phyloP scores from a whole-genome alignment of 176 grass and related monocot species.

The Alopecurus myosuroides region DNA sequence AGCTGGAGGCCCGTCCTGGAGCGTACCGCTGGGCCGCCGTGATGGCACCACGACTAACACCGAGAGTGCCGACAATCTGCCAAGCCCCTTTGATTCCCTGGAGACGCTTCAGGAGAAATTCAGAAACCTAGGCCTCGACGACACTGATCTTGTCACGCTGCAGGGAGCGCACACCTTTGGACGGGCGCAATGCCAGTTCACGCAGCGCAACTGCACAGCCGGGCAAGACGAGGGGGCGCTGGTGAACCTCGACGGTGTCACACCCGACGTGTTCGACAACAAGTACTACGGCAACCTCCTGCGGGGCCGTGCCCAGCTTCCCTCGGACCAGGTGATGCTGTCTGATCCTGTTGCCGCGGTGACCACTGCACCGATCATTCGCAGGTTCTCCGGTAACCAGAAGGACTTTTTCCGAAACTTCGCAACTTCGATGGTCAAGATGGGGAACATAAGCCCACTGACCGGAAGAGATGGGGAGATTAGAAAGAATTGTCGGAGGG shows the following conservation, averaged over 20 bases:
- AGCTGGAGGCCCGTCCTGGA: too few relatives aligned
- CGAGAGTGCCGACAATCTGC: too few relatives aligned
- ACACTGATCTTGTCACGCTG: conserved; percentile 9
- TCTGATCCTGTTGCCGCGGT: not conserved
- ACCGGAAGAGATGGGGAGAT: conserved; percentile 40
- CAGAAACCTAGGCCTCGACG: conserved; percentile 19
- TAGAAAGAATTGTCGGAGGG: conserved; percentile 34
- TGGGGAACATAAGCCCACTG: not conserved
- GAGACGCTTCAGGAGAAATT: conserved; percentile 44
- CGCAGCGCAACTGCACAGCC: not conserved
- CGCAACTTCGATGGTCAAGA: not conserved
- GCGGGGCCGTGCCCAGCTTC: conserved; percentile 8
- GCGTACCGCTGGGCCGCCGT: too few relatives aligned
- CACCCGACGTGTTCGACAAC: conserved; percentile 29
- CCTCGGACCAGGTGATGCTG: conserved; percentile 45
- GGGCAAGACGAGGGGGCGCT: not conserved
- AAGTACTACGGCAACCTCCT: conserved; percentile 38
- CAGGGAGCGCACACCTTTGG: conserved; percentile 59
- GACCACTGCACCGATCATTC: not conserved
- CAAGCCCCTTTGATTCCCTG: too few relatives aligned
- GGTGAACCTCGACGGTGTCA: conserved; percentile 35
- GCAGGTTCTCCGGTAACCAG: conserved; percentile 26
- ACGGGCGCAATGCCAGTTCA: conserved; percentile 16
- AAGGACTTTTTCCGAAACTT: conserved; percentile 38
- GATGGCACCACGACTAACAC: too few relatives aligned